These are phyloP conservation scores for Flueggea neowawraea DNA, from an alignment of 441 rosid species.

Conservation along the genomic window DNA sequence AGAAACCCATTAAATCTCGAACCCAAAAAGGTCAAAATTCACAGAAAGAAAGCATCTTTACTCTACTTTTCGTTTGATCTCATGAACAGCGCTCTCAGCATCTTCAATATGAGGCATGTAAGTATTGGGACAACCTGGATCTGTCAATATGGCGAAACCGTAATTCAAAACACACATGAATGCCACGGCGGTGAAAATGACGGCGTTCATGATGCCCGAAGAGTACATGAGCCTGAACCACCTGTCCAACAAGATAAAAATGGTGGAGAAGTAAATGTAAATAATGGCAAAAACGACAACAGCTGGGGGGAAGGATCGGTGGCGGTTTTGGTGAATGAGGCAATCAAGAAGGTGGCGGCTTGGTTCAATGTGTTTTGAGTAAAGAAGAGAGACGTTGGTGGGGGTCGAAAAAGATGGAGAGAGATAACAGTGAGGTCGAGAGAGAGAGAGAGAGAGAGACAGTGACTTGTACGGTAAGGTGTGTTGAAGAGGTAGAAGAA, in stretches of 20 bases:
- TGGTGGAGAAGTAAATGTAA: constrained; percentile 64
- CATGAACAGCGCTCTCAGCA: constrained; percentile 54
- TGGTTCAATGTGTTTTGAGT: no score
- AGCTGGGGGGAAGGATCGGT: constrained; percentile 32
- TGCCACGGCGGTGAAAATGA: constrained; percentile 62
- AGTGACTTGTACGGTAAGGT: no score
- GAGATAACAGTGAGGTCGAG: no score
- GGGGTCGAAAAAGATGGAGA: no score
- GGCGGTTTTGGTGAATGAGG: no score
- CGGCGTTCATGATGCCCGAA: constrained; percentile 69
- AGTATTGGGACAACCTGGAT: constrained; percentile 76
- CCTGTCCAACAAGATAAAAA: constrained; percentile 81
- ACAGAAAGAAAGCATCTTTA: neutral
- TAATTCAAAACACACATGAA: constrained; percentile 68
- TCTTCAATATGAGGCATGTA: constrained; percentile 84
- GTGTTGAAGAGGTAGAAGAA: no score
- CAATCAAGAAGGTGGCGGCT: no score
- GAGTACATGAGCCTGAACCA: constrained; percentile 86
- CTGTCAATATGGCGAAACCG: constrained; percentile 51
- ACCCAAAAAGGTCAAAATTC: no score
- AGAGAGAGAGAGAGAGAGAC: no score
- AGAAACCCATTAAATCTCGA: no score
- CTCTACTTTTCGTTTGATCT: constrained; percentile 90
- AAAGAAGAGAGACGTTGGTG: no score
- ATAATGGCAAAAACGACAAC: constrained; percentile 59